A percentile compares a stretch with the other conserved stretches of the same genome.
These are phyloP conservation scores for Malbranchea cinnamomea DNA, from an alignment of 2,329 filamentous ascomycete species.

Conservation along the genomic window DNA sequence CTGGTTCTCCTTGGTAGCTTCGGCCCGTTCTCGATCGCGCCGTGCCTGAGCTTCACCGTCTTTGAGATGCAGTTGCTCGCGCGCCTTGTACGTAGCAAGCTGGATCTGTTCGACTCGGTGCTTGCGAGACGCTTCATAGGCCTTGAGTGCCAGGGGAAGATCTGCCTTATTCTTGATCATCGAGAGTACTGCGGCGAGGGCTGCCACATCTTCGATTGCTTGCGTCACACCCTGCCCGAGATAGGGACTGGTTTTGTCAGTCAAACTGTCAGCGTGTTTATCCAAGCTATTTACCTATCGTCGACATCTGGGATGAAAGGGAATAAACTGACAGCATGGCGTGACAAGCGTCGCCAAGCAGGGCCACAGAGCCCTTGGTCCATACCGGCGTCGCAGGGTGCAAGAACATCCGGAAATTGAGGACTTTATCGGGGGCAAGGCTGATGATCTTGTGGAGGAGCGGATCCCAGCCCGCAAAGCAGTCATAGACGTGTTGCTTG, in stretches of 20 bases:
- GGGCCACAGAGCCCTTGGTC: conserved; percentile 37
- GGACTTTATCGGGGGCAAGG: conserved; percentile 47
- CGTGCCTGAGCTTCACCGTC: conserved; percentile 45
- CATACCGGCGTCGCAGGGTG: conserved; percentile 49
- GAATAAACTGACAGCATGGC: conserved; percentile 33
- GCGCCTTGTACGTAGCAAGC: conserved; percentile 40
- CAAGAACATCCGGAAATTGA: conserved; percentile 50
- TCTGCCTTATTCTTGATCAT: conserved; percentile 30
- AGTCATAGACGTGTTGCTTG: conserved; percentile 44
- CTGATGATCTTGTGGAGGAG: conserved; percentile 45
- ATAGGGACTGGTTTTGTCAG: conserved; percentile 31
- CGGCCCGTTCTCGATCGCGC: conserved; percentile 36
- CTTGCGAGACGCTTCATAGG: conserved; percentile 43
- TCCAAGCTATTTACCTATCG: too few relatives aligned
- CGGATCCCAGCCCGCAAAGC: conserved; percentile 47
- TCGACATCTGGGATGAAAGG: not conserved
- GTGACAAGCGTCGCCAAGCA: conserved; percentile 47
- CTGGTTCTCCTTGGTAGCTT: conserved; percentile 41
- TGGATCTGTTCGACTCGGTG: conserved; percentile 42
- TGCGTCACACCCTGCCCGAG: conserved; percentile 50
- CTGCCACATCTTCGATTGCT: conserved; percentile 48
- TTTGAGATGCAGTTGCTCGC: conserved; percentile 40
- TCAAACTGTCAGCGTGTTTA: too few relatives aligned
- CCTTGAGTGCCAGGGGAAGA: conserved; percentile 38
- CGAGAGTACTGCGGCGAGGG: conserved; percentile 37